Conservation (phyloP, 257 asterid genomes). For the Salvia splendens region DNA sequence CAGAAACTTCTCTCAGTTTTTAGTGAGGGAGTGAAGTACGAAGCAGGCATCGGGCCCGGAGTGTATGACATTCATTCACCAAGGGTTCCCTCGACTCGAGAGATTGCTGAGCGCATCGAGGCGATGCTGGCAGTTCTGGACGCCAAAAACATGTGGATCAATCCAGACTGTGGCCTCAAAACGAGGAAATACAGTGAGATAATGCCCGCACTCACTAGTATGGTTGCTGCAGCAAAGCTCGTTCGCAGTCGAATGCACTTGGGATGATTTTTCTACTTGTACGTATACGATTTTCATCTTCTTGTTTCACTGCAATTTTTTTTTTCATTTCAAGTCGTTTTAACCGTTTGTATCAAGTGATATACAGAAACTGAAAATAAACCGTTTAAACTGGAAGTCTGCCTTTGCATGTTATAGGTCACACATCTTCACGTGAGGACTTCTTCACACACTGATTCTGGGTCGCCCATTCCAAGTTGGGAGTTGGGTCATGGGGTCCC, state of each 20-base stretch:
- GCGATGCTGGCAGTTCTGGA: slow-evolving; percentile 78
- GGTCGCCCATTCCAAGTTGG: too few species aligned
- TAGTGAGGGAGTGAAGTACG: slow-evolving; percentile 73
- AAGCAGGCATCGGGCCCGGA: slow-evolving; percentile 87
- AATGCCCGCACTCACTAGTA: slow-evolving; percentile 60
- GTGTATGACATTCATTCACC: slow-evolving; percentile 91
- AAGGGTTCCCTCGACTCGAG: slow-evolving; percentile 71
- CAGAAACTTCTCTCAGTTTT: slow-evolving; percentile 85
- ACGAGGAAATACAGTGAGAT: slow-evolving; percentile 74
- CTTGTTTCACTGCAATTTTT: neutral
- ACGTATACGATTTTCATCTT: neutral
- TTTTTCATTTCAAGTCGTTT: neutral
- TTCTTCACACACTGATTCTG: too few species aligned
- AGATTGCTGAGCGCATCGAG: slow-evolving; percentile 63
- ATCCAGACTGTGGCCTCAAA: slow-evolving; percentile 88
- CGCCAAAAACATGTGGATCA: slow-evolving; percentile 67
- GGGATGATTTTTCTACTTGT: neutral
- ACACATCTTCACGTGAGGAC: too few species aligned
- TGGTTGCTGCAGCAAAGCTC: slow-evolving; percentile 78
- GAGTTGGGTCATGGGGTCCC: too few species aligned
- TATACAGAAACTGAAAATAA: too few species aligned
- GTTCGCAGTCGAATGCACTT: slow-evolving; percentile 47
- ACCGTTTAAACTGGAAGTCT: too few species aligned
- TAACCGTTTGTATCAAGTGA: neutral
- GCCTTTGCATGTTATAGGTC: too few species aligned